A percentile compares a stretch with the other conserved stretches of the same genome.
phyloP scores from a whole-genome alignment of 257 asterid genomes.

The Plantago major region DNA sequence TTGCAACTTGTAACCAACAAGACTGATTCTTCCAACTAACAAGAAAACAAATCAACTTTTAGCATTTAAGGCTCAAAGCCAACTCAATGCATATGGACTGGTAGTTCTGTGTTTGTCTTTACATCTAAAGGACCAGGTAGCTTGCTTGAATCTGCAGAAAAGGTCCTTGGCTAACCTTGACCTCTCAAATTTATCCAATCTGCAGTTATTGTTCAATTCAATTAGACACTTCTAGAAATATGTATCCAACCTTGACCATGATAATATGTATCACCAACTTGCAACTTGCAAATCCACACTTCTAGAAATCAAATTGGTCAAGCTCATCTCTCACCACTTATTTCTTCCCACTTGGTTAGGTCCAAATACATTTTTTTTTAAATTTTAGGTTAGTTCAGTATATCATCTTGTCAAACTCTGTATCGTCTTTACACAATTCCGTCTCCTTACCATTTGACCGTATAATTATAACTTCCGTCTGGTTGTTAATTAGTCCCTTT shows the following conservation, averaged over 20 bases:
- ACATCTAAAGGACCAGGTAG: slow-evolving; percentile 9
- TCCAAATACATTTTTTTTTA: background rate
- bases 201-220: too few relatives aligned
- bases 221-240: too few relatives aligned
- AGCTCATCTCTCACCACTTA: background rate
- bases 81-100: too few relatives aligned
- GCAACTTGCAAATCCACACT: background rate
- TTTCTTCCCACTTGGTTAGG: background rate
- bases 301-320: background rate
- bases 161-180: too few relatives aligned
- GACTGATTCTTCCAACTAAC: slow-evolving; percentile 5
- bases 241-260: too few relatives aligned
- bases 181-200: too few relatives aligned
- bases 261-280: background rate
- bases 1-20: slow-evolving; percentile 8
- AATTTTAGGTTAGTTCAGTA: too few relatives aligned
- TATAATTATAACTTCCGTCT: too few relatives aligned
- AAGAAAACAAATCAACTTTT: slow-evolving; percentile 27
- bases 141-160: background rate
- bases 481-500: too few relatives aligned
- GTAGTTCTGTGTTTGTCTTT: background rate
- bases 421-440: too few relatives aligned
- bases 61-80: slow-evolving; percentile 24
- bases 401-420: too few relatives aligned
- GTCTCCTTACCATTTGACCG: too few relatives aligned